phyloP scores from a whole-genome alignment of 1,284 basidiomycete genomes.

The Irpex sp. region DNA sequence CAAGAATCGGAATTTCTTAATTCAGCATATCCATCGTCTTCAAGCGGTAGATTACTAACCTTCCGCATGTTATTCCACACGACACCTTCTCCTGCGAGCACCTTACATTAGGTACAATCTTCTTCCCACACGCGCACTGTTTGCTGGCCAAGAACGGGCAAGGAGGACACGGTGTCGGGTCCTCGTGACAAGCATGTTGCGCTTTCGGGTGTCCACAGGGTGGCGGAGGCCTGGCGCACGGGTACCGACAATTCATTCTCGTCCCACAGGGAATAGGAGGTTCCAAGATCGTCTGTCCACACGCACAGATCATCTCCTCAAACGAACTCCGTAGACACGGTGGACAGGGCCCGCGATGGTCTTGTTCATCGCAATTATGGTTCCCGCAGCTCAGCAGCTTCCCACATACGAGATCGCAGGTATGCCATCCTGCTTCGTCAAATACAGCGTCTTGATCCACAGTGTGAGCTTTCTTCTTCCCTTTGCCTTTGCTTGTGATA shows the following conservation, averaged over 20 bases:
- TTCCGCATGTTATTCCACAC: constrained; percentile 80
- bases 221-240: constrained; percentile 69
- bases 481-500: constrained; percentile 47
- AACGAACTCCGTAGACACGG: constrained; percentile 85
- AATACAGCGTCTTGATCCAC: constrained; percentile 34
- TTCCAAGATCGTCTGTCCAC: constrained; percentile 68
- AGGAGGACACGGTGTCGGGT: constrained; percentile 67
- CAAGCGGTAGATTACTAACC: constrained; percentile 37
- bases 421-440: constrained; percentile 66
- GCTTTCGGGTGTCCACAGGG: constrained; percentile 79
- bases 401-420: constrained; percentile 77
- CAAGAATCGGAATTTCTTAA: constrained; percentile 3
- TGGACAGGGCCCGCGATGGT: constrained; percentile 80
- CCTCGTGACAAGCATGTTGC: constrained; percentile 79
- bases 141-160: constrained; percentile 80
- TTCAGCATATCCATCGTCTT: background rate
- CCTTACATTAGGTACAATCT: constrained; percentile 60
- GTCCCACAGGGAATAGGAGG: constrained; percentile 81
- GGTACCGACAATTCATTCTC: constrained; percentile 71
- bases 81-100: constrained; percentile 84
- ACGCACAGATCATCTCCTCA: constrained; percentile 84
- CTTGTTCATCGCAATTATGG: constrained; percentile 72
- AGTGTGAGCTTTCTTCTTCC: constrained; percentile 49
- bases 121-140: constrained; percentile 86
- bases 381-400: constrained; percentile 72